Base-by-base conservation (phyloP, 129 eudicot species). In the Glebionis coronaria region DNA sequence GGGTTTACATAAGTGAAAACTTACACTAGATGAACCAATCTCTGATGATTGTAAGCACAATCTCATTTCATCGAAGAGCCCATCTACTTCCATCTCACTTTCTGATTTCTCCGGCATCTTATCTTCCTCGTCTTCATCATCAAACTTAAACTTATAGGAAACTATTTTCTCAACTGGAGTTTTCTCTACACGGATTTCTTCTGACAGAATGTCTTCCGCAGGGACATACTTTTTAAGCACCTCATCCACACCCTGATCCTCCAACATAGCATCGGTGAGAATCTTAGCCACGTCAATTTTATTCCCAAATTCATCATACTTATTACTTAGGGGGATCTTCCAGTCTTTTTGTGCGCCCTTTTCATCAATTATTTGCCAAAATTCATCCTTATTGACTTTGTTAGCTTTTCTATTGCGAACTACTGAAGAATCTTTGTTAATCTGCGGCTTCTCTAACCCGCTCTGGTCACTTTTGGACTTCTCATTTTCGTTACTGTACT, bases 111-210 rank as follows among this genome's bases (percentile, higher is more conserved):
- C 72, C 4, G 62, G 76, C 44, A 50, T 12, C 16, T 28, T 38
- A 4, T 44, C 51, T 0, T 59, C 70, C 35, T 79, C 82, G 10
- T 79, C 86, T 18, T 54, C 2, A 35, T 35, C 42, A 35, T 35
- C 84, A 63, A 84, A 78, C 49, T 50, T 70, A 58, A 88, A 88
- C 72, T 76, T 88, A 51, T 75, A 21, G 3, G 80, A 80, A 57
- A 61, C 44, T 9, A 67, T 47, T 15, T 8, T 13, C 11, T 81
- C 61, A 64, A 14, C 49, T 12, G 45, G 44, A 15, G 59, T 54
- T 68, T 68, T 47, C 28, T 68, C 53, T 9, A 15, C 9, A 38
- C 14, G 29, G 62, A 3, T 60, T 15, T 52, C 69, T 40, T 83
- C 56, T 21, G 4, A 31, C 4, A 19, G 61, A 44, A n/a, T 53